These are phyloP conservation scores for Cnidoscolus chayamansa DNA, from an alignment of 441 rosid genomes.

Conservation along the genomic window DNA sequence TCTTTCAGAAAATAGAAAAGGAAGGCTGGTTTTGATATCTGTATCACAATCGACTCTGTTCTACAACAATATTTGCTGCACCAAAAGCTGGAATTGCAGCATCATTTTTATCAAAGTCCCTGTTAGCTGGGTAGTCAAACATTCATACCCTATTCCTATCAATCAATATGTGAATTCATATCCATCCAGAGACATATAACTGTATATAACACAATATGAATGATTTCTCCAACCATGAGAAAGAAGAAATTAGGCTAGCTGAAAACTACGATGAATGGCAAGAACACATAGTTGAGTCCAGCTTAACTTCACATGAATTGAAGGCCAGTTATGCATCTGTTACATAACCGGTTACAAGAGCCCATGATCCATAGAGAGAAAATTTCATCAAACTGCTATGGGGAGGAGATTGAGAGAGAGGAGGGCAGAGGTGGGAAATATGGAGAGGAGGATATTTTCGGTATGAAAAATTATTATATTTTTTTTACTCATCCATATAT, in stretches of 20 bases:
- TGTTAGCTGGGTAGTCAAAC: not conserved
- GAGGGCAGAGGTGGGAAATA: too few relatives aligned
- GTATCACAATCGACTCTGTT: not conserved
- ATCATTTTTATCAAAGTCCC: slow-evolving; percentile 6
- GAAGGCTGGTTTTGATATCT: not conserved
- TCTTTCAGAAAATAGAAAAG: not conserved
- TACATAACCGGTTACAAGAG: too few relatives aligned
- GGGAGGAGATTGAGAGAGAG: too few relatives aligned
- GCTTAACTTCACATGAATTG: slow-evolving; percentile 4
- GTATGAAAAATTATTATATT: too few relatives aligned
- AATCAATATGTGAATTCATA: slow-evolving; percentile 3
- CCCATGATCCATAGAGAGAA: too few relatives aligned
- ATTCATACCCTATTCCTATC: not conserved
- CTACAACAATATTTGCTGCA: not conserved
- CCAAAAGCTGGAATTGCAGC: not conserved
- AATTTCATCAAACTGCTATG: too few relatives aligned
- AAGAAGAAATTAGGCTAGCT: not conserved
- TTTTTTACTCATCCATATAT: too few relatives aligned
- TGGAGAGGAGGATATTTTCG: too few relatives aligned
- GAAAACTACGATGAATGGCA: not conserved
- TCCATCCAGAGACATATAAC: slow-evolving; percentile 2
- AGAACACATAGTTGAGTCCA: not conserved
- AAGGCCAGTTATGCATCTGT: not conserved
- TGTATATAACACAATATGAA: slow-evolving; percentile 1
- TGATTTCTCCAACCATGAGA: slow-evolving; percentile 3